Conservation (phyloP, 2,329 filamentous ascomycete species). For the Exophiala sp. region DNA sequence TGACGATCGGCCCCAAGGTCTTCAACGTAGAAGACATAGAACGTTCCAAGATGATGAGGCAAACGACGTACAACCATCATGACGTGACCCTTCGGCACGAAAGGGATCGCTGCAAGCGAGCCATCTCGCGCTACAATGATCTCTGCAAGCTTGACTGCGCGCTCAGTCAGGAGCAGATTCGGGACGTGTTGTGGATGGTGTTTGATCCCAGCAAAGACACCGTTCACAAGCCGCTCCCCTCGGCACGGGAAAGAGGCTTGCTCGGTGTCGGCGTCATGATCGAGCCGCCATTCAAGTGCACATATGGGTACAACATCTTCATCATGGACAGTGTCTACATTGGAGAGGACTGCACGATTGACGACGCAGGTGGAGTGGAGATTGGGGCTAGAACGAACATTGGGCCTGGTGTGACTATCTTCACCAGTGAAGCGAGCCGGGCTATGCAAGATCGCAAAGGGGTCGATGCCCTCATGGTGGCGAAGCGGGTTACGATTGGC, state of each 20-base stretch:
- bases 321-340: constrained; percentile 84
- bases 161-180: constrained; percentile 49
- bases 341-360: constrained; percentile 76
- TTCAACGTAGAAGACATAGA: constrained; percentile 55
- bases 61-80: constrained; percentile 74
- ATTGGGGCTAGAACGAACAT: constrained; percentile 70
- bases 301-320: constrained; percentile 92
- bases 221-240: constrained; percentile 60
- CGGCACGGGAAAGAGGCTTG: constrained; percentile 43
- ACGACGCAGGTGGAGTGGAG: constrained; percentile 78
- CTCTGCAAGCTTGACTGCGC: constrained; percentile 71
- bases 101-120: constrained; percentile 76
- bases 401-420: constrained; percentile 82
- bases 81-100: constrained; percentile 75
- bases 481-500: constrained; percentile 71
- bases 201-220: constrained; percentile 68
- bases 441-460: constrained; percentile 73
- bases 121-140: constrained; percentile 83
- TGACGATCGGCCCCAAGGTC: constrained; percentile 11
- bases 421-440: constrained; percentile 68
- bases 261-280: constrained; percentile 75
- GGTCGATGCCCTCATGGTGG: constrained; percentile 67
- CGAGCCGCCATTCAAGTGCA: constrained; percentile 84
- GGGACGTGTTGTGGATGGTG: constrained; percentile 55
- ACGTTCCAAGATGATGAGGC: constrained; percentile 85